These are phyloP conservation scores for Epichloe baconii DNA, from an alignment of 2,329 filamentous ascomycete genomes.

Conservation along the genomic window DNA sequence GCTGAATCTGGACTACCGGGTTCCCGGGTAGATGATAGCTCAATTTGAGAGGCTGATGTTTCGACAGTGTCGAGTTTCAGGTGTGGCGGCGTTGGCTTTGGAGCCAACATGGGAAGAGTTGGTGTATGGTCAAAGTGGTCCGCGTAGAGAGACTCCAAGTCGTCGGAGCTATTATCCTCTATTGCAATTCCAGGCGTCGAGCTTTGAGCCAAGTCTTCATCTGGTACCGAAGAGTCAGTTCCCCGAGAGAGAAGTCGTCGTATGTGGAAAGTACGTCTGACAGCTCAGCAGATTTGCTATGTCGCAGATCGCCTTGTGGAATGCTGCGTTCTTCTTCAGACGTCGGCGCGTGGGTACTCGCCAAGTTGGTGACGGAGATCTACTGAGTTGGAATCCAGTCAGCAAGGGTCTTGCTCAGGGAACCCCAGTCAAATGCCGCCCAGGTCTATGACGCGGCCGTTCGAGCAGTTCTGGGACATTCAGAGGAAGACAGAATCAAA, in stretches of 20 bases:
- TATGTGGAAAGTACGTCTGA: slow-evolving; percentile 30
- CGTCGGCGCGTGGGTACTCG: slow-evolving; percentile 10
- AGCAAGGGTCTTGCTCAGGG: slow-evolving; percentile 8
- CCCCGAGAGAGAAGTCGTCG: slow-evolving; percentile 28
- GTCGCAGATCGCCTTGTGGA: slow-evolving; percentile 28
- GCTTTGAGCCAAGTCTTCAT: slow-evolving; percentile 14
- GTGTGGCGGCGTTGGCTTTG: slow-evolving; percentile 39
- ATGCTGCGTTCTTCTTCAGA: slow-evolving; percentile 24
- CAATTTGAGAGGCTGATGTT: slow-evolving; percentile 15
- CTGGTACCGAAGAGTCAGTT: slow-evolving; percentile 12
- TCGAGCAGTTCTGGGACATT: not conserved
- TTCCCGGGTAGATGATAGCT: slow-evolving; percentile 12
- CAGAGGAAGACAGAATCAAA: not conserved
- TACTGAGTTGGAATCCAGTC: slow-evolving; percentile 15
- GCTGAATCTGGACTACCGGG: slow-evolving; percentile 17
- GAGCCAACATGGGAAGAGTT: slow-evolving; percentile 35
- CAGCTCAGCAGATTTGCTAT: slow-evolving; percentile 26
- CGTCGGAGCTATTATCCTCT: slow-evolving; percentile 17
- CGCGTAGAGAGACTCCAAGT: slow-evolving; percentile 14
- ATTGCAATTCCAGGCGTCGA: slow-evolving; percentile 13
- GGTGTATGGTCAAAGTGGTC: slow-evolving; percentile 25
- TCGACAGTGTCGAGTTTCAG: slow-evolving; percentile 35
- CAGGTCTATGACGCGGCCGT: not conserved
- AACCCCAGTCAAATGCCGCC: not conserved
- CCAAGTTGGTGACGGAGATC: slow-evolving; percentile 13